These are phyloP conservation scores for Endocalyx cinctus DNA, from an alignment of 2,329 filamentous ascomycete genomes.

Conservation along the genomic window DNA sequence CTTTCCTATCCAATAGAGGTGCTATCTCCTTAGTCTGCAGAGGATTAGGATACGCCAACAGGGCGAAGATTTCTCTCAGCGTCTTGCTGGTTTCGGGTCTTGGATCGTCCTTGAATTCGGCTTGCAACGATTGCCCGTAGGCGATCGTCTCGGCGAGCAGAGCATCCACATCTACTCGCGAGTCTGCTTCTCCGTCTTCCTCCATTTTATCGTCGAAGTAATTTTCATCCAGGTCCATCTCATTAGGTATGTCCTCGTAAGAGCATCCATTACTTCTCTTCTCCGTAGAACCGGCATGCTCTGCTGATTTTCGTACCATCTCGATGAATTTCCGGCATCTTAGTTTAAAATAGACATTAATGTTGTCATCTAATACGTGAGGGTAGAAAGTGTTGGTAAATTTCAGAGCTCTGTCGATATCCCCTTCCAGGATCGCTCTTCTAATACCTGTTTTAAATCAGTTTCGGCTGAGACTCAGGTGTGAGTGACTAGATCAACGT, in stretches of 20 bases:
- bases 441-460: conserved; percentile 66
- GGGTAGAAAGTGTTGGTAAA: conserved; percentile 76
- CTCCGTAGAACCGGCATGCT: conserved; percentile 50
- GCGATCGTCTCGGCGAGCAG: conserved; percentile 66
- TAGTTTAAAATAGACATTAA: conserved; percentile 81
- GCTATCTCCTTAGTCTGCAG: conserved; percentile 68
- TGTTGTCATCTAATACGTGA: conserved; percentile 71
- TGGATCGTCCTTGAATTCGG: conserved; percentile 70
- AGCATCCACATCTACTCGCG: conserved; percentile 23
- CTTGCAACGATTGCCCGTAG: conserved; percentile 75
- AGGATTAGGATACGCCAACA: conserved; percentile 83
- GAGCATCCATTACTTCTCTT: conserved; percentile 35
- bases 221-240: conserved; percentile 42
- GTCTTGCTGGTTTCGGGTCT: conserved; percentile 66
- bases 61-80: conserved; percentile 78
- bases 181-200: conserved; percentile 39
- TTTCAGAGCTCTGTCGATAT: conserved; percentile 87
- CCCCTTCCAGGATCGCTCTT: conserved; percentile 79
- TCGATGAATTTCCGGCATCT: conserved; percentile 92
- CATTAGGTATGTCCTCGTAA: conserved; percentile 50
- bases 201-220: conserved; percentile 47
- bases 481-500: conserved; percentile 26
- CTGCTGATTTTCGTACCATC: conserved; percentile 75
- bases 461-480: conserved; percentile 3
- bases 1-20: conserved; percentile 70